Conservation (phyloP, 2,329 filamentous ascomycete genomes). For the Xylaria sp. region DNA sequence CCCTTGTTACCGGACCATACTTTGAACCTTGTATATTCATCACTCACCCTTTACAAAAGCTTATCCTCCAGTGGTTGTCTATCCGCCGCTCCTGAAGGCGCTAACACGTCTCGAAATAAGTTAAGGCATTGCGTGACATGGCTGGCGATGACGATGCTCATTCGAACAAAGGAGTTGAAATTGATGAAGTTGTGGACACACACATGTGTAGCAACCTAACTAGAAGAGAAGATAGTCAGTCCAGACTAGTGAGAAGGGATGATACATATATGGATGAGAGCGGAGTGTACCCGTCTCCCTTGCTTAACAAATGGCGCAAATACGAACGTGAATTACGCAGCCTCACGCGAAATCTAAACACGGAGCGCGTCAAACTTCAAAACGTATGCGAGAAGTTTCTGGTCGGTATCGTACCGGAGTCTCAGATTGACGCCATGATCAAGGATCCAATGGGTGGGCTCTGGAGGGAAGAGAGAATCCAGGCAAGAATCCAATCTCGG, state of each 20-base stretch:
- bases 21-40: background rate
- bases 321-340: background rate
- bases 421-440: background rate
- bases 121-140: background rate
- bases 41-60: background rate
- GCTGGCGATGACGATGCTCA: background rate
- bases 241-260: no score
- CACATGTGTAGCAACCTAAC: no score
- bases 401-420: background rate
- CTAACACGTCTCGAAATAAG: background rate
- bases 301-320: background rate
- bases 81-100: no score
- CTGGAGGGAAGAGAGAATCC: background rate
- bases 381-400: background rate
- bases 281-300: no score
- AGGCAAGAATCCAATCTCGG: background rate
- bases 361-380: slow-evolving; percentile 1
- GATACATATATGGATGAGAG: no score
- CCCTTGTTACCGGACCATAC: background rate
- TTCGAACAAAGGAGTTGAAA: no score
- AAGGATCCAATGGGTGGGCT: background rate
- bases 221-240: no score
- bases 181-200: no score
- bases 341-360: background rate
- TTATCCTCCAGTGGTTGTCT: background rate